These are phyloP conservation scores for Mimosa bimucronata DNA, from an alignment of 306 rosid genomes.

Conservation along the genomic window DNA sequence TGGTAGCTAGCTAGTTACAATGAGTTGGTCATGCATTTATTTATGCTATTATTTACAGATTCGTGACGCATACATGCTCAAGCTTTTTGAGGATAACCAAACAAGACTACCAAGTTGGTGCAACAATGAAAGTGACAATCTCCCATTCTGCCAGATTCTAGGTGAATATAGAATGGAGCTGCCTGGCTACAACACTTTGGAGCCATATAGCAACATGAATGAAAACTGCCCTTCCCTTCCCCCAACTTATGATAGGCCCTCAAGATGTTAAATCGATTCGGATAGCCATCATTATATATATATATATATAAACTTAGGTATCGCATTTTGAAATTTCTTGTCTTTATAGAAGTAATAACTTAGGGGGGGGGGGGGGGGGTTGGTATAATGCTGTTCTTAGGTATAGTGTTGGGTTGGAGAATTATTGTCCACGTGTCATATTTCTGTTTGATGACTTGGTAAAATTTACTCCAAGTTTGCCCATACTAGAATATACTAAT, in stretches of 20 bases:
- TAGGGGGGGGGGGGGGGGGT: not conserved
- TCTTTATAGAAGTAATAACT: not conserved
- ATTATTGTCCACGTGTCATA: not conserved
- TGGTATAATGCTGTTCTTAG: too few relatives aligned
- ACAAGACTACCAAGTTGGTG: slow-evolving; percentile 90
- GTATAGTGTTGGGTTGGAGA: not conserved
- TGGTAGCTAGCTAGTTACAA: too few relatives aligned
- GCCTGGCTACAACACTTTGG: slow-evolving; percentile 81
- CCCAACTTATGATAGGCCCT: slow-evolving; percentile 74
- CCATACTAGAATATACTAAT: slow-evolving; percentile 6
- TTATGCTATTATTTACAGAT: slow-evolving; percentile 51
- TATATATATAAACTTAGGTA: not conserved
- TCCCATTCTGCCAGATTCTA: slow-evolving; percentile 96
- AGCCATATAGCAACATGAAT: slow-evolving; percentile 87
- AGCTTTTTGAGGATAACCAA: slow-evolving; percentile 78
- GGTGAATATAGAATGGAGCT: slow-evolving; percentile 93
- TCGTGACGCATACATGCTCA: slow-evolving; percentile 92
- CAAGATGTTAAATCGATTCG: slow-evolving; percentile 46
- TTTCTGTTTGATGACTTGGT: not conserved
- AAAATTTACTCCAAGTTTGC: not conserved
- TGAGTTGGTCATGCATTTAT: slow-evolving; percentile 10
- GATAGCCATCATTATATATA: not conserved
- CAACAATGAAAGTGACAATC: slow-evolving; percentile 57
- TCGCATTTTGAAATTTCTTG: slow-evolving; percentile 12
- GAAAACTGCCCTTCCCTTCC: slow-evolving; percentile 94